phyloP scores from a whole-genome alignment of 345 rosid species.

The Boechera divaricarpa region DNA sequence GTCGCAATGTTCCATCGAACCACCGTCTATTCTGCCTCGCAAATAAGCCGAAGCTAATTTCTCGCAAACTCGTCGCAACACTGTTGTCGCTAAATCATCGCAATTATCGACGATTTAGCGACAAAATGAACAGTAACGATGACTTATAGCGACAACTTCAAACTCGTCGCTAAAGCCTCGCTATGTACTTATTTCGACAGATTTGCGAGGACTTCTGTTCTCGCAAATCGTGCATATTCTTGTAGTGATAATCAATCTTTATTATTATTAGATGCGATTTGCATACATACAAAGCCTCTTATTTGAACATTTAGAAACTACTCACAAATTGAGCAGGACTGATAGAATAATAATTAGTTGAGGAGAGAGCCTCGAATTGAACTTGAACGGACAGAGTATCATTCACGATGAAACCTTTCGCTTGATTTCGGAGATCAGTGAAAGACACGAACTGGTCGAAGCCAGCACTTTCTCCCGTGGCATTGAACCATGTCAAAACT shows the following conservation, averaged over 20 bases:
- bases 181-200: too few relatives aligned
- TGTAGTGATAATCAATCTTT: background rate
- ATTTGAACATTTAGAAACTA: background rate
- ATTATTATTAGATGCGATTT: background rate
- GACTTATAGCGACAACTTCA: too few relatives aligned
- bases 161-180: too few relatives aligned
- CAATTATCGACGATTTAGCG: too few relatives aligned
- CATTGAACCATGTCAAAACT: constrained; percentile 28
- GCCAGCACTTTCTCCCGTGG: background rate
- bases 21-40: too few relatives aligned
- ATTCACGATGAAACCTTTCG: constrained; percentile 24
- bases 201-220: too few relatives aligned
- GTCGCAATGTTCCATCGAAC: too few relatives aligned
- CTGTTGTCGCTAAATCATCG: too few relatives aligned
- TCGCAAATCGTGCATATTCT: too few relatives aligned
- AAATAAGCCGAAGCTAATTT: too few relatives aligned
- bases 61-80: too few relatives aligned
- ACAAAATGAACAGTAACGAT: too few relatives aligned
- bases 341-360: constrained; percentile 13
- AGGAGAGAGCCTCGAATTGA: constrained; percentile 15
- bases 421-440: constrained; percentile 3
- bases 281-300: background rate
- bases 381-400: constrained; percentile 14
- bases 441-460: constrained; percentile 28
- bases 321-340: background rate